Percentiles rank a stretch among this genome's conserved stretches.
Evolutionary conservation across 1,284 basidiomycete species (phyloP).

Genomic region (Irpex sp.): DNA sequence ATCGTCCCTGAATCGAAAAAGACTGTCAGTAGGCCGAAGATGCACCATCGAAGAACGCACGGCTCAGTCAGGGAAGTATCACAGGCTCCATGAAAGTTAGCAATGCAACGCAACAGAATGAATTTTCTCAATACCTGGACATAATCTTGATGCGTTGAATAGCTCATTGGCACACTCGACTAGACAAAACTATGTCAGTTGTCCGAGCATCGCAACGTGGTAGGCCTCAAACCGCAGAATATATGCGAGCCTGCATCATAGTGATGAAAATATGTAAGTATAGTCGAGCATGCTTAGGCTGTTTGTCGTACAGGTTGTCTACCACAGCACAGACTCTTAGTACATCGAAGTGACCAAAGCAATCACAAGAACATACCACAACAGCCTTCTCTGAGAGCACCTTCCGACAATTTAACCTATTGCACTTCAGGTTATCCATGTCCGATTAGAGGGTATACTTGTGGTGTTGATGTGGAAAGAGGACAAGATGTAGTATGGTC

Average conservation of each 20-base stretch:
- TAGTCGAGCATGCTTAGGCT: neutral
- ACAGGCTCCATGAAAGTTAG: slow-evolving; percentile 46
- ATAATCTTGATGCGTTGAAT: slow-evolving; percentile 69
- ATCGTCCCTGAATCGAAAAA: no score
- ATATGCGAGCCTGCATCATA: slow-evolving; percentile 63
- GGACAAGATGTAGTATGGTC: no score
- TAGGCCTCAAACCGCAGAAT: slow-evolving; percentile 57
- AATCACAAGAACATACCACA: slow-evolving; percentile 46
- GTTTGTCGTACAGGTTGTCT: slow-evolving; percentile 30
- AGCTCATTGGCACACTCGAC: slow-evolving; percentile 81
- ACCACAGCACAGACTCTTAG: neutral
- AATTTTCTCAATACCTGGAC: slow-evolving; percentile 48
- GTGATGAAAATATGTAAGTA: neutral
- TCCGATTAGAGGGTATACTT: neutral
- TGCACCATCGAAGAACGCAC: slow-evolving; percentile 33
- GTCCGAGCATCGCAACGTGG: no score
- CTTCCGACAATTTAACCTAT: slow-evolving; percentile 65
- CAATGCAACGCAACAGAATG: neutral
- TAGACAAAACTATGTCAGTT: slow-evolving; percentile 19
- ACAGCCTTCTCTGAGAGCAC: slow-evolving; percentile 70
- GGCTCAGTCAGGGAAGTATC: slow-evolving; percentile 74
- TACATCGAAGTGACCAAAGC: neutral
- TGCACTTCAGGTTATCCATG: slow-evolving; percentile 58
- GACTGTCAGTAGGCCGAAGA: neutral
- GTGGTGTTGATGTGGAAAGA: neutral